A percentile compares a stretch with the other conserved stretches of the same genome.
phyloP scores from a whole-genome alignment of 768 basidiomycete genomes.

The Russula emetica region DNA sequence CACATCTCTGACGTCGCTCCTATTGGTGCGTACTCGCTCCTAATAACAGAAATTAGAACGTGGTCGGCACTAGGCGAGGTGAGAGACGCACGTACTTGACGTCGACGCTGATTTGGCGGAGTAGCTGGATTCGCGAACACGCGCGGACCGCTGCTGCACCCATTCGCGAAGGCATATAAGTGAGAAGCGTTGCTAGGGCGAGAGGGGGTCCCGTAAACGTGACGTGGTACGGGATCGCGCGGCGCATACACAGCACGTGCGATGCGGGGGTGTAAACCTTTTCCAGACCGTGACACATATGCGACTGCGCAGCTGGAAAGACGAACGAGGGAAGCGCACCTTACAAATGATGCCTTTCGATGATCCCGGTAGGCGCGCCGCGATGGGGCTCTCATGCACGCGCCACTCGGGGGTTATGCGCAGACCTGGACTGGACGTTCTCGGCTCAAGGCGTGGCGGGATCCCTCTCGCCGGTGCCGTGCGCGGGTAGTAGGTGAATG shows the following conservation, averaged over 20 bases:
- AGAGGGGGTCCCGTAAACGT: slow-evolving; percentile 51
- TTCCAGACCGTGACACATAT: background rate
- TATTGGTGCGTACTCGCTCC: slow-evolving; percentile 6
- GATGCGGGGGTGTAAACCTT: slow-evolving; percentile 55
- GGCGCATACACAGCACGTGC: slow-evolving; percentile 52
- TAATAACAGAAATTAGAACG: background rate
- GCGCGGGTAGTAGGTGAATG: slow-evolving; percentile 63
- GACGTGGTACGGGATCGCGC: slow-evolving; percentile 65
- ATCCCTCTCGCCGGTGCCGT: slow-evolving; percentile 53
- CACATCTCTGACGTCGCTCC: slow-evolving; percentile 24
- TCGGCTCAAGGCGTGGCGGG: slow-evolving; percentile 42
- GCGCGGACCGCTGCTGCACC: slow-evolving; percentile 33
- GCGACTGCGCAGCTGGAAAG: background rate
- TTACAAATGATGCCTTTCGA: slow-evolving; percentile 6
- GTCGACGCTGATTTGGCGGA: slow-evolving; percentile 67
- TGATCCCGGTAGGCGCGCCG: slow-evolving; percentile 18
- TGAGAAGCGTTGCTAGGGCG: slow-evolving; percentile 57
- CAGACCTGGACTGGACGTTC: slow-evolving; percentile 39
- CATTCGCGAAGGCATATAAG: slow-evolving; percentile 48
- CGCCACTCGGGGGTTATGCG: slow-evolving; percentile 48
- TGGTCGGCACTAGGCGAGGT: background rate
- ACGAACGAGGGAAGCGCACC: background rate
- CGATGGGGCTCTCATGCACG: slow-evolving; percentile 39
- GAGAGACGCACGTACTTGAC: slow-evolving; percentile 40
- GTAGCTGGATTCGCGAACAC: slow-evolving; percentile 53